Evolutionary conservation across 805 yeast species (phyloP).

Genomic region (Saccharomyces jurei): DNA sequence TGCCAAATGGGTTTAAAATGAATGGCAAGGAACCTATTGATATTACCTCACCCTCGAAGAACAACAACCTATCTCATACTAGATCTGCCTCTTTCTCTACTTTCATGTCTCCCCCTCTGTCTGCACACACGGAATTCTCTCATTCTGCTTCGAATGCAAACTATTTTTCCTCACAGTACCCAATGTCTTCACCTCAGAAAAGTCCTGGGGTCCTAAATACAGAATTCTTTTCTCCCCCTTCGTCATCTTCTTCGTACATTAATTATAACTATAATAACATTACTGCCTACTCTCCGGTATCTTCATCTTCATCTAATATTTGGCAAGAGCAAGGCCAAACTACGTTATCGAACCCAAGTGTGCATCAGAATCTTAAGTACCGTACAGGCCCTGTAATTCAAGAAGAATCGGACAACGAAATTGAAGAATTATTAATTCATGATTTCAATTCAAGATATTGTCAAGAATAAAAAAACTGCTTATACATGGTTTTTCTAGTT

Average conservation of each 20-base stretch:
- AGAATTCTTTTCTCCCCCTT: neutral
- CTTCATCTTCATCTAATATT: neutral
- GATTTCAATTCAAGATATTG: neutral
- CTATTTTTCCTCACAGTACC: neutral
- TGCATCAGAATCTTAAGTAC: neutral
- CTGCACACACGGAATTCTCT: neutral
- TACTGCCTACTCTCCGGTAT: neutral
- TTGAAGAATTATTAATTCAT: neutral
- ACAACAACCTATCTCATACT: neutral
- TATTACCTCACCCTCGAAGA: neutral
- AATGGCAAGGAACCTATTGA: neutral
- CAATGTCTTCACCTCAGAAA: neutral
- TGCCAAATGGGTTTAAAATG: constrained; percentile 82
- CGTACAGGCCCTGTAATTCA: neutral
- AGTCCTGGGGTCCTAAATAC: neutral
- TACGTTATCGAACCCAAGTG: neutral
- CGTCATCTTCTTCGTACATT: neutral
- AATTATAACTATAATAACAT: neutral
- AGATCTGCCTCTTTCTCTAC: neutral
- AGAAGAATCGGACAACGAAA: neutral
- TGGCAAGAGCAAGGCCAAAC: neutral
- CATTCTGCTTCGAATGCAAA: neutral
- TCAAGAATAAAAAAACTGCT: neutral
- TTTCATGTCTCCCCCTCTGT: neutral
- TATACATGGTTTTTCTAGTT: neutral